These are phyloP conservation scores for Acacia melanoxylon DNA, from an alignment of 306 rosid genomes.

Conservation along the genomic window DNA sequence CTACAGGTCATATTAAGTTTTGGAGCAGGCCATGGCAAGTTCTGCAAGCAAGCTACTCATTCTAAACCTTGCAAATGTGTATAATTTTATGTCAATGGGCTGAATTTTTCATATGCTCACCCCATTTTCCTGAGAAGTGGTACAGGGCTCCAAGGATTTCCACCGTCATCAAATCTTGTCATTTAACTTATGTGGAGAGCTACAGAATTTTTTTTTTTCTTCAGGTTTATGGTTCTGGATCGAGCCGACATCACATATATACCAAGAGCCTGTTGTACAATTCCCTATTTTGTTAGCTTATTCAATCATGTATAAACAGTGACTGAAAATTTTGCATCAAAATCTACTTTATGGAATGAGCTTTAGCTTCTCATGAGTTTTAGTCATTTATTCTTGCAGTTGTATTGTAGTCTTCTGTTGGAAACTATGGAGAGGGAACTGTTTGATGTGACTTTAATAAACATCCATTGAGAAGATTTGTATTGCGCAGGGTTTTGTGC, in stretches of 20 bases:
- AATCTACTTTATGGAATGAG: not conserved
- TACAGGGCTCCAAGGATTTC: slow-evolving; percentile 37
- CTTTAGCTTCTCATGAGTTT: slow-evolving; percentile 27
- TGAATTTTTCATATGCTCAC: slow-evolving; percentile 39
- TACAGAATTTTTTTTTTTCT: slow-evolving; percentile 26
- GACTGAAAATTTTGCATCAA: slow-evolving; percentile 51
- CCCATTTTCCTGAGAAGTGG: slow-evolving; percentile 49
- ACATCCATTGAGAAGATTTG: not conserved
- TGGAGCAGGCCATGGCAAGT: slow-evolving; percentile 35
- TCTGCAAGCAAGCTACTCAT: slow-evolving; percentile 28
- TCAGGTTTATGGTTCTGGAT: slow-evolving; percentile 44
- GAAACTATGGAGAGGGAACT: not conserved
- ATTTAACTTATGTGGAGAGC: slow-evolving; percentile 47
- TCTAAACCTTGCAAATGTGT: slow-evolving; percentile 61
- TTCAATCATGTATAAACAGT: slow-evolving; percentile 55
- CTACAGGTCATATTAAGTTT: slow-evolving; percentile 33
- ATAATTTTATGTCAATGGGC: slow-evolving; percentile 50
- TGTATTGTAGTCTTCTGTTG: not conserved
- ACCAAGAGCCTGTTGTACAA: slow-evolving; percentile 60
- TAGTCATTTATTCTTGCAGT: not conserved
- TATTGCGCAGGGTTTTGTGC: not conserved
- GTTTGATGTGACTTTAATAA: not conserved
- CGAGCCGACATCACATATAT: slow-evolving; percentile 44
- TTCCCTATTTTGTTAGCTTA: slow-evolving; percentile 50
- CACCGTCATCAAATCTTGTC: slow-evolving; percentile 34